A percentile compares a stretch with the other conserved stretches of the same genome.
Evolutionary conservation across 768 basidiomycete species (phyloP).

Genomic region (Lentinula sp.): DNA sequence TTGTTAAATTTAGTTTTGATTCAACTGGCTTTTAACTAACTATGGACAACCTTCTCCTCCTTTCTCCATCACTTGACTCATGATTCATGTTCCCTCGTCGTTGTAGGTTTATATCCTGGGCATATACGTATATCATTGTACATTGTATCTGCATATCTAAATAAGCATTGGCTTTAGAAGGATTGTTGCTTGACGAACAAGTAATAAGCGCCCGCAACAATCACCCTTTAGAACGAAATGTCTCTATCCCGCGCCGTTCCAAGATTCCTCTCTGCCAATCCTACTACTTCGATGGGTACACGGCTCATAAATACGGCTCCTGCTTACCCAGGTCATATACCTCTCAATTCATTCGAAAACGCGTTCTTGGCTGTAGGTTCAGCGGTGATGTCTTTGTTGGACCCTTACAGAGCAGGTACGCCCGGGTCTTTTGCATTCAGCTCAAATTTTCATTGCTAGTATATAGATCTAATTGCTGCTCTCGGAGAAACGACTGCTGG

Average conservation of each 20-base stretch:
- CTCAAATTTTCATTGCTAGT: background rate
- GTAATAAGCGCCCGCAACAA: background rate
- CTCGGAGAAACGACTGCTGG: slow-evolving; percentile 91
- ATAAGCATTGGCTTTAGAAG: background rate
- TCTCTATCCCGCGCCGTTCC: background rate
- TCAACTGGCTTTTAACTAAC: no score
- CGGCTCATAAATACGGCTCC: slow-evolving; percentile 21
- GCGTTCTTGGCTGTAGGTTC: slow-evolving; percentile 82
- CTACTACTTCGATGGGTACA: background rate
- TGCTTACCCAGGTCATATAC: slow-evolving; percentile 76
- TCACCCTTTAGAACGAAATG: background rate
- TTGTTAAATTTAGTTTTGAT: no score
- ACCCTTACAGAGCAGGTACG: slow-evolving; percentile 80
- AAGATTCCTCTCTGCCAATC: background rate
- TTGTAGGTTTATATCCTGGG: background rate
- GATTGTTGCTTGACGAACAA: background rate
- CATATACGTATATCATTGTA: background rate
- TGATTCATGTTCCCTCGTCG: background rate
- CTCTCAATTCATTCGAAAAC: slow-evolving; percentile 77
- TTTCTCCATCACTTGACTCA: no score
- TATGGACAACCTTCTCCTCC: background rate
- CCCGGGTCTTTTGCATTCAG: background rate
- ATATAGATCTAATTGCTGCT: slow-evolving; percentile 88
- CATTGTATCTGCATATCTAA: background rate
- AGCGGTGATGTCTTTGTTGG: slow-evolving; percentile 71